Evolutionary conservation across 768 basidiomycete species (phyloP).

Genomic region (Agaricus sinodeliciosus): DNA sequence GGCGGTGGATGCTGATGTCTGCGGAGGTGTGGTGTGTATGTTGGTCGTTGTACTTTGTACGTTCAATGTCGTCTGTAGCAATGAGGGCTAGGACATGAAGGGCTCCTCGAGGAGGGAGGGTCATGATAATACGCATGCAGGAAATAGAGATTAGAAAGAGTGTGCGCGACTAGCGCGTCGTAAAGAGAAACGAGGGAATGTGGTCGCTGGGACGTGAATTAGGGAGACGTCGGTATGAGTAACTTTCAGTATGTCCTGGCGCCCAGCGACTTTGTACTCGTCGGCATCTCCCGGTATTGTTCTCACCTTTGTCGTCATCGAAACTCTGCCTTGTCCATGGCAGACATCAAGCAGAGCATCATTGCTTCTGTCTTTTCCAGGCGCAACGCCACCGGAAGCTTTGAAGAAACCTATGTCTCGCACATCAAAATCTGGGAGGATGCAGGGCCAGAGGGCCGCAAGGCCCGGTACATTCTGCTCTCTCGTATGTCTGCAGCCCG

Average conservation of each 20-base stretch:
- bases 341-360: conserved; percentile 60
- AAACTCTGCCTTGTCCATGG: conserved; percentile 23
- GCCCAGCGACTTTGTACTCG: not conserved
- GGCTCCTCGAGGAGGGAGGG: conserved; percentile 20
- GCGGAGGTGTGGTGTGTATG: conserved; percentile 12
- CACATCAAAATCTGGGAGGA: conserved; percentile 97
- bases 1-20: conserved; percentile 16
- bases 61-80: conserved; percentile 20
- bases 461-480: conserved; percentile 86
- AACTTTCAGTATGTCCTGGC: conserved; percentile 18
- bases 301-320: conserved; percentile 13
- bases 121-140: conserved; percentile 25
- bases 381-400: conserved; percentile 52
- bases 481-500: conserved; percentile 58
- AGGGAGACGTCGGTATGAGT: conserved; percentile 5
- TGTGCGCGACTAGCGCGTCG: conserved; percentile 17
- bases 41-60: conserved; percentile 11
- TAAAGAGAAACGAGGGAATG: conserved; percentile 14
- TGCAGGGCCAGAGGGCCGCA: conserved; percentile 58
- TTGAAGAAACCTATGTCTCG: conserved; percentile 77
- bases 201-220: conserved; percentile 14
- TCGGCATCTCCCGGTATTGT: conserved; percentile 34
- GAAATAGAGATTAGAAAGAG: conserved; percentile 20
- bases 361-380: conserved; percentile 79
- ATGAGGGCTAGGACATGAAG: conserved; percentile 32